A percentile compares a stretch with the other conserved stretches of the same genome.
Evolutionary conservation across 306 rosid genomes (phyloP).

Genomic region (Dicorynia guianensis): DNA sequence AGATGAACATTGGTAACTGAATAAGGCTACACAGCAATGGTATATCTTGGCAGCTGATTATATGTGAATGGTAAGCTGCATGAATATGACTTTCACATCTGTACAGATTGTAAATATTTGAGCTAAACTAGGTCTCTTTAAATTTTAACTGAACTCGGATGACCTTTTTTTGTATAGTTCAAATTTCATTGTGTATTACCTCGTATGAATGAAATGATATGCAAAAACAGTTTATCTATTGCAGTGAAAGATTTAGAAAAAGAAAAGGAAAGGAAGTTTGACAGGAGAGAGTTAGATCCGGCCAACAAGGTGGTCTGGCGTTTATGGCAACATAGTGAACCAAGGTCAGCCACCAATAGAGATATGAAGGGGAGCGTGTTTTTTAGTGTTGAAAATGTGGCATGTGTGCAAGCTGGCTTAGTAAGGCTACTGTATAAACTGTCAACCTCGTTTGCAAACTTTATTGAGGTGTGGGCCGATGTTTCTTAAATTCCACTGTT

Average conservation of each 20-base stretch:
- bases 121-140: too few relatives aligned
- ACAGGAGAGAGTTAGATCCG: constrained; percentile 21
- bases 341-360: neutral
- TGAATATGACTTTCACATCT: too few relatives aligned
- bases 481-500: constrained; percentile 57
- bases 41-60: neutral
- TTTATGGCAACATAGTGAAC: constrained; percentile 7
- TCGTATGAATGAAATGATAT: too few relatives aligned
- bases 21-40: neutral
- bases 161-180: too few relatives aligned
- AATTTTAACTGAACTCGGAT: too few relatives aligned
- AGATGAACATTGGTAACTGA: neutral
- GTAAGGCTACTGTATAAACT: constrained; percentile 41
- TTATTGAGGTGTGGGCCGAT: constrained; percentile 60
- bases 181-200: too few relatives aligned
- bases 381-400: constrained; percentile 11
- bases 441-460: constrained; percentile 59
- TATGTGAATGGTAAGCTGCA: neutral
- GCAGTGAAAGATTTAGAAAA: neutral
- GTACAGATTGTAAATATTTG: too few relatives aligned
- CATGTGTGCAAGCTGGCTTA: constrained; percentile 9
- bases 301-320: constrained; percentile 38
- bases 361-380: neutral
- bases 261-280: neutral
- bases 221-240: neutral